Base-by-base conservation (phyloP, 2,329 filamentous ascomycete species). In the Colletotrichum orchidophilum region DNA sequence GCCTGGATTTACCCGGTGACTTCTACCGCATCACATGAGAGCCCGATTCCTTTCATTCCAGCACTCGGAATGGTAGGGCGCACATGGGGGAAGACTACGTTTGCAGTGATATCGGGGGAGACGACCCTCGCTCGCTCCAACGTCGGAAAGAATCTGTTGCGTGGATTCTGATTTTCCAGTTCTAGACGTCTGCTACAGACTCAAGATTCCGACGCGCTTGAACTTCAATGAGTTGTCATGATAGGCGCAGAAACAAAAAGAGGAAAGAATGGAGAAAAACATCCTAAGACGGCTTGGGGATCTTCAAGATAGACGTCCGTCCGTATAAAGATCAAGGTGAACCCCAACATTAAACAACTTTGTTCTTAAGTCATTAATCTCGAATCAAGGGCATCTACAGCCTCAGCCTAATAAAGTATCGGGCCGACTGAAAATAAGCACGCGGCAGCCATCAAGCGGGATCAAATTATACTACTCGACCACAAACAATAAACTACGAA, bases 1-100 rank as follows among this genome's bases (percentile, higher is more conserved):
- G 35, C 18, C 0, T 64, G 66, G 24, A 64, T 64, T 52, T 64
- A 64, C 18, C 66, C 66, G 66, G 66, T 42, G 26, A 13, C 24
- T 64, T 64, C 18, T 53, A 15, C 60, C 66, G 57, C 24, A 26
- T 62, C n/a, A 54, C 57, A 26, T 7, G 49, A 27, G 15, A 12
- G 24, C 12, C 11, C 4, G 13, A 27, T 9, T 42, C 55, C 31
- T 7, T 39, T 39, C 7, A 27, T 39, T 26, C 29, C 39, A 24
- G 53, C 39, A 5, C 11, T 7, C 27, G 18, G 39, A 18, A 3
- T n/a, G 1, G 15, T 46, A n/a, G 15, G 35, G 18, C 7, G 18
- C 39, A n/a, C n/a, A n/a, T 18, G 18, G 18, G 7, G 18, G 0
- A 18, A 18, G 39, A 46, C 35, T 18, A 15, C 35, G 29, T 31